Conservation (phyloP, 352 stramenopile genomes). For the Phytopythium helicoides region DNA sequence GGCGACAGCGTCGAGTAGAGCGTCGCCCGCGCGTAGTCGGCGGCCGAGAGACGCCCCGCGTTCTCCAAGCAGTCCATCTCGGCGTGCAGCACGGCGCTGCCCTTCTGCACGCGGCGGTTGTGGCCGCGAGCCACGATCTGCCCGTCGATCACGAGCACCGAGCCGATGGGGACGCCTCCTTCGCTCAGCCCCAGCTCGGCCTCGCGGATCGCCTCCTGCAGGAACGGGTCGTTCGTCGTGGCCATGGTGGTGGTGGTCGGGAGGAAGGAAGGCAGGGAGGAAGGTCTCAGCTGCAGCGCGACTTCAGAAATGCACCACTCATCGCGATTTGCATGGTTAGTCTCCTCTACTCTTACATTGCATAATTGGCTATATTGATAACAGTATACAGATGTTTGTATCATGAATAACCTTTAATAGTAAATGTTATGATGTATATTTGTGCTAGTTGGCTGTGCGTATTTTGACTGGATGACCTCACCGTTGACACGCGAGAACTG, state of each 20-base stretch:
- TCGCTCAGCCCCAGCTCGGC: slow-evolving; percentile 22
- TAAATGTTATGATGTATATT: no score
- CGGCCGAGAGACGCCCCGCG: slow-evolving; percentile 26
- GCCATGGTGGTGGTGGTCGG: neutral
- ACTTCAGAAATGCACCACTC: neutral
- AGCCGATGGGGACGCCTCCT: slow-evolving; percentile 40
- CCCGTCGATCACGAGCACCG: slow-evolving; percentile 28
- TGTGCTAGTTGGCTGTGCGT: no score
- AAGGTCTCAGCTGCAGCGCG: neutral
- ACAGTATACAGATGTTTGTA: no score
- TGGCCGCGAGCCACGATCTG: slow-evolving; percentile 31
- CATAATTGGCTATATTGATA: no score
- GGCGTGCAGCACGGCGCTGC: slow-evolving; percentile 33
- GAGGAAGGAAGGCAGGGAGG: neutral
- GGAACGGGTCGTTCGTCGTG: slow-evolving; percentile 23
- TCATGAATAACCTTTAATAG: no score
- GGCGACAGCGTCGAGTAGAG: slow-evolving; percentile 43
- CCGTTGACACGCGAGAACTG: no score
- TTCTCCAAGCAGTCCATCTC: slow-evolving; percentile 42
- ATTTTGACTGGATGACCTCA: no score
- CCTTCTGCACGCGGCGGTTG: slow-evolving; percentile 37
- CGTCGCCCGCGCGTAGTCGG: slow-evolving; percentile 29
- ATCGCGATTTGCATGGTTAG: neutral
- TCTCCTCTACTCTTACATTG: no score
- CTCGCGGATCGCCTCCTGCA: slow-evolving; percentile 26